These are phyloP conservation scores for Melaleuca quinquenervia DNA, from an alignment of 345 rosid genomes.

Conservation along the genomic window DNA sequence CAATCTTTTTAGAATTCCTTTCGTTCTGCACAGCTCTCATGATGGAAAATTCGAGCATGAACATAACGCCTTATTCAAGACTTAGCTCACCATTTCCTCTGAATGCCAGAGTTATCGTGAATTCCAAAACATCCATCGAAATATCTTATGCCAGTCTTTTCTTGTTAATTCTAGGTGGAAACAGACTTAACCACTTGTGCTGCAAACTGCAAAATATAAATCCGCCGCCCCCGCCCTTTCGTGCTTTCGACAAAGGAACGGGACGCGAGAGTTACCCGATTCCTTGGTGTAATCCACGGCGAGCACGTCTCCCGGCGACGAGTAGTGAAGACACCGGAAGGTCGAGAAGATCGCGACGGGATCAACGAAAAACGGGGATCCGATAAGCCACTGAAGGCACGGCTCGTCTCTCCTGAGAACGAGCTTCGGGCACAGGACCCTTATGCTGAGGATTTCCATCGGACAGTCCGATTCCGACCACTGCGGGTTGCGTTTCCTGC, in stretches of 20 bases:
- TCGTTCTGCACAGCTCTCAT: background rate
- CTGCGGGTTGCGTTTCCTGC: background rate
- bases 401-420: slow-evolving; percentile 24
- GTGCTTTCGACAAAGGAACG: background rate
- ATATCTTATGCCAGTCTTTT: background rate
- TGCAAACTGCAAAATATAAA: background rate
- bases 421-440: slow-evolving; percentile 43
- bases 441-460: slow-evolving; percentile 32
- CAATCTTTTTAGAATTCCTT: background rate
- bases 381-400: slow-evolving; percentile 81
- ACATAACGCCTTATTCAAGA: background rate
- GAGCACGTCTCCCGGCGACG: slow-evolving; percentile 3
- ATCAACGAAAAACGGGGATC: slow-evolving; percentile 60
- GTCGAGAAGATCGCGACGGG: slow-evolving; percentile 71
- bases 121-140: background rate
- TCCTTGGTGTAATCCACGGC: slow-evolving; percentile 54
- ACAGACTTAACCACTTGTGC: background rate
- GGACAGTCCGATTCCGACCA: background rate
- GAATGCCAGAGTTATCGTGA: background rate
- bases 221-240: background rate
- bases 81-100: background rate
- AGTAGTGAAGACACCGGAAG: slow-evolving; percentile 48
- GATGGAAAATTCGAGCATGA: background rate
- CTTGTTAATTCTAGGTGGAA: background rate
- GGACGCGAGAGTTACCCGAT: slow-evolving; percentile 33